A percentile compares a stretch with the other conserved stretches of the same genome.
Conservation (phyloP, 2,329 filamentous ascomycete genomes). For the Fusarium albosuccineum region DNA sequence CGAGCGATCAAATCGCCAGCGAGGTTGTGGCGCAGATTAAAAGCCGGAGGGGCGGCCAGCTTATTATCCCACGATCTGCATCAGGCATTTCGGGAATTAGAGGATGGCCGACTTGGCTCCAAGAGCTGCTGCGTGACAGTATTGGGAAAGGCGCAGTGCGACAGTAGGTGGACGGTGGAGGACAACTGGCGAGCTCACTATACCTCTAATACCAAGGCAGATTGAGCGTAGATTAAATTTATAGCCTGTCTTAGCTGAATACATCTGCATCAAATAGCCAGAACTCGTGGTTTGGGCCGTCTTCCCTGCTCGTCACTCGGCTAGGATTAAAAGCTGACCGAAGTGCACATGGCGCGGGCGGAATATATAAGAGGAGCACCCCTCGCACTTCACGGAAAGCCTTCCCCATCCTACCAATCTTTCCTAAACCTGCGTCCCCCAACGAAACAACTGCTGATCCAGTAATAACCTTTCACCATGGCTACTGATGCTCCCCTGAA, state of each 20-base stretch:
- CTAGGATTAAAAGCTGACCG: background rate
- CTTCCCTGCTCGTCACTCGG: background rate
- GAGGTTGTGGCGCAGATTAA: constrained; percentile 61
- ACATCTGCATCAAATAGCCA: no score
- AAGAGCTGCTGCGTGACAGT: constrained; percentile 50
- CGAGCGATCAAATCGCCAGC: constrained; percentile 54
- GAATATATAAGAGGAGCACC: constrained; percentile 4
- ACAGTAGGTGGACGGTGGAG: background rate
- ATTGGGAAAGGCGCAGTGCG: constrained; percentile 33
- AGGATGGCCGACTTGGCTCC: constrained; percentile 56
- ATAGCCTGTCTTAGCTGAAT: no score
- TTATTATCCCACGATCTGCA: constrained; percentile 56
- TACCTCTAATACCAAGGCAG: background rate
- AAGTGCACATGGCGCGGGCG: background rate
- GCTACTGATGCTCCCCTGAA: background rate
- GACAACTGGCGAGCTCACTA: background rate
- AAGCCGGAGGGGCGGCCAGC: constrained; percentile 58
- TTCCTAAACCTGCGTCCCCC: background rate
- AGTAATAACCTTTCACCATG: constrained; percentile 4
- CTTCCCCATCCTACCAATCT: background rate
- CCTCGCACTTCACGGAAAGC: background rate
- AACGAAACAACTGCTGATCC: background rate
- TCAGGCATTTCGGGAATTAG: constrained; percentile 51
- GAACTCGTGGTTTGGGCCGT: background rate
- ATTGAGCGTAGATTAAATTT: background rate